Percentiles rank a stretch among this genome's conserved stretches.
Conservation (phyloP, 108 stramenopile species). For the Poteriospumella lacustris region DNA sequence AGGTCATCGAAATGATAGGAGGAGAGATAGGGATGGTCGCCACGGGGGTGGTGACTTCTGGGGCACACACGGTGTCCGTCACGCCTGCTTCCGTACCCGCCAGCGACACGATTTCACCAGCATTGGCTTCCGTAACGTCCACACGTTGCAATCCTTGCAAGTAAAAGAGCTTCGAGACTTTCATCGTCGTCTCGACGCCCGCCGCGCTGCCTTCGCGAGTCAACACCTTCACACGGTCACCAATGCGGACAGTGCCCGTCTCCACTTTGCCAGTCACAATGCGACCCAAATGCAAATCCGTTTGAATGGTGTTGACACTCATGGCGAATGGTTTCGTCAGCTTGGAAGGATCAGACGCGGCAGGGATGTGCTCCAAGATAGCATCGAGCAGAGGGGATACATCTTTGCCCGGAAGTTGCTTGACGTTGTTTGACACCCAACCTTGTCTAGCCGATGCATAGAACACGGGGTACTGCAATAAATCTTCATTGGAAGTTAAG, state of each 20-base stretch:
- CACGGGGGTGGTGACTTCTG: not conserved
- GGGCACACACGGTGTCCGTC: slow-evolving; percentile 14
- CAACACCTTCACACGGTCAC: slow-evolving; percentile 6
- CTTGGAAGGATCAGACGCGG: not conserved
- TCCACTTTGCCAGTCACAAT: slow-evolving; percentile 26
- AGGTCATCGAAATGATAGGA: slow-evolving; percentile 27
- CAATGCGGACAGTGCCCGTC: not conserved
- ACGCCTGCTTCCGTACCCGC: slow-evolving; percentile 10
- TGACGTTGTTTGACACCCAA: not conserved
- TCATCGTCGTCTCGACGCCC: not conserved
- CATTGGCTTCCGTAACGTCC: slow-evolving; percentile 18
- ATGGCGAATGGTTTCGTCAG: slow-evolving; percentile 13
- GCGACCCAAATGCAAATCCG: slow-evolving; percentile 7
- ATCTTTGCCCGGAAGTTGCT: not conserved
- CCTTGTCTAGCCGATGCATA: slow-evolving; percentile 27
- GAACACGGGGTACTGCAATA: slow-evolving; percentile 17
- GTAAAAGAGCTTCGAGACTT: slow-evolving; percentile 26
- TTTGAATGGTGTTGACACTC: slow-evolving; percentile 19
- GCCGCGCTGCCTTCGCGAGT: not conserved
- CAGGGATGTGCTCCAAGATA: not conserved
- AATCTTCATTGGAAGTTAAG: not conserved
- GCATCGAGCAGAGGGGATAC: slow-evolving; percentile 5
- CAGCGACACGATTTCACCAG: slow-evolving; percentile 24
- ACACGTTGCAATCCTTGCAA: slow-evolving; percentile 10
- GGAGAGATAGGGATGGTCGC: slow-evolving; percentile 11